Conservation (phyloP, 2,329 filamentous ascomycete species). For the Balansia obtecta region DNA sequence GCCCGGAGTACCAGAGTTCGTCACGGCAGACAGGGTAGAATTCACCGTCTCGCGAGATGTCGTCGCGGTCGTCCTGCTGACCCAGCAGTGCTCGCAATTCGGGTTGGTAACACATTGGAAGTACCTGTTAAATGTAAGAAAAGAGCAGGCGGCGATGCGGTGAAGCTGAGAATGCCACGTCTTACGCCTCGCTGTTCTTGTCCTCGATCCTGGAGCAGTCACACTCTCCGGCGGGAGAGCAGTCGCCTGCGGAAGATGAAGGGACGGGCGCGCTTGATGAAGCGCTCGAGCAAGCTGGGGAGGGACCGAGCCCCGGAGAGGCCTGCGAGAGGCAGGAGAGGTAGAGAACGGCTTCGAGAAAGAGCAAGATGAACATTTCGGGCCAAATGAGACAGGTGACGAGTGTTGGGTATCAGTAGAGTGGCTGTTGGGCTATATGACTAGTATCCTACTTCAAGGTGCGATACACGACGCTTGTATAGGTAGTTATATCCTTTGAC, state of each 20-base stretch:
- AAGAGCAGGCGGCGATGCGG: no score
- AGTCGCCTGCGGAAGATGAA: constrained; percentile 4
- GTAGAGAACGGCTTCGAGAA: neutral
- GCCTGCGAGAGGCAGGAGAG: neutral
- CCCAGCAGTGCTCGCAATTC: constrained; percentile 16
- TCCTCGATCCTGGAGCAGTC: constrained; percentile 17
- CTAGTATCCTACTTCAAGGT: no score
- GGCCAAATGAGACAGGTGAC: neutral
- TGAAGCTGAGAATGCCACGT: neutral
- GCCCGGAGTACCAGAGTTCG: neutral
- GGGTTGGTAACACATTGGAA: constrained; percentile 23
- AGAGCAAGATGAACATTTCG: neutral
- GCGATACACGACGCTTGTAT: no score
- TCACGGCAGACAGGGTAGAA: neutral
- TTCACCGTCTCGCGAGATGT: neutral
- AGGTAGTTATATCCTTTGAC: no score
- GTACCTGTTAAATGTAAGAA: constrained; percentile 12
- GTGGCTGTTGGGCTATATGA: no score
- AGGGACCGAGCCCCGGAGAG: neutral
- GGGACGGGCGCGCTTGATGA: neutral
- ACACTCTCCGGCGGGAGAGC: constrained; percentile 13
- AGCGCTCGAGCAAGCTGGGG: neutral
- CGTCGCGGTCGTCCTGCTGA: neutral
- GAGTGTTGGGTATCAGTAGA: neutral
- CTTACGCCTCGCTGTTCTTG: constrained; percentile 18